Percentiles rank a stretch among this genome's conserved stretches.
Conservation (phyloP, 306 rosid genomes). For the Leucaena leucocephala region DNA sequence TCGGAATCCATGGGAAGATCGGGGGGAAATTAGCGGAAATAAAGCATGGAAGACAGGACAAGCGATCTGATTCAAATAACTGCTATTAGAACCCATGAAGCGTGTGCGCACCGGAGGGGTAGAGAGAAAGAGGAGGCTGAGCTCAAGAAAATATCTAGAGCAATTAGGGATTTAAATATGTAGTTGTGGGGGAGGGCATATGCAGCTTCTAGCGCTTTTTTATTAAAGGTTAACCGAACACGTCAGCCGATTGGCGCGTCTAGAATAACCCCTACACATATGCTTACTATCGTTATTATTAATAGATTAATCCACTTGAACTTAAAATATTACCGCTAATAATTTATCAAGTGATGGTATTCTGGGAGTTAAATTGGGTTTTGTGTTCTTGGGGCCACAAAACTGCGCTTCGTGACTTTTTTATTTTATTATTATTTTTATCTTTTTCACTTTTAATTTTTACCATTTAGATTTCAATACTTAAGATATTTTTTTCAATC, state of each 20-base stretch:
- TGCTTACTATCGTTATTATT: not conserved
- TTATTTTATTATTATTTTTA: no score
- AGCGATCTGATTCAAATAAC: slow-evolving; percentile 34
- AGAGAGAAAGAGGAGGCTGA: not conserved
- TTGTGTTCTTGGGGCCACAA: not conserved
- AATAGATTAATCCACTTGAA: no score
- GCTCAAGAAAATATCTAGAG: slow-evolving; percentile 39
- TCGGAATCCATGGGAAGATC: slow-evolving; percentile 9
- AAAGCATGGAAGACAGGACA: not conserved
- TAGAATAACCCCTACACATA: no score
- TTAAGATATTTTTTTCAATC: no score
- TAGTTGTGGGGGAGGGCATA: slow-evolving; percentile 21
- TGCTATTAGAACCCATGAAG: not conserved
- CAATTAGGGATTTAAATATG: slow-evolving; percentile 30
- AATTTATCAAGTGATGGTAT: not conserved
- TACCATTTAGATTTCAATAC: no score
- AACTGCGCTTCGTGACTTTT: no score
- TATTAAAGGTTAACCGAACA: slow-evolving; percentile 19
- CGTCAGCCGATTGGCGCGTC: not conserved
- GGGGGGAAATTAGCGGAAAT: not conserved
- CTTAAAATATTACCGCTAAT: no score
- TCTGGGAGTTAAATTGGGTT: not conserved
- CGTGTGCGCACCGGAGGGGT: not conserved
- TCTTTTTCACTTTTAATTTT: no score
- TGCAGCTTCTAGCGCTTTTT: slow-evolving; percentile 36